Percentiles rank a stretch among this genome's conserved stretches.
Evolutionary conservation across 208 protist genomes (phyloP).

Genomic region (Wallacemonas sp.): DNA sequence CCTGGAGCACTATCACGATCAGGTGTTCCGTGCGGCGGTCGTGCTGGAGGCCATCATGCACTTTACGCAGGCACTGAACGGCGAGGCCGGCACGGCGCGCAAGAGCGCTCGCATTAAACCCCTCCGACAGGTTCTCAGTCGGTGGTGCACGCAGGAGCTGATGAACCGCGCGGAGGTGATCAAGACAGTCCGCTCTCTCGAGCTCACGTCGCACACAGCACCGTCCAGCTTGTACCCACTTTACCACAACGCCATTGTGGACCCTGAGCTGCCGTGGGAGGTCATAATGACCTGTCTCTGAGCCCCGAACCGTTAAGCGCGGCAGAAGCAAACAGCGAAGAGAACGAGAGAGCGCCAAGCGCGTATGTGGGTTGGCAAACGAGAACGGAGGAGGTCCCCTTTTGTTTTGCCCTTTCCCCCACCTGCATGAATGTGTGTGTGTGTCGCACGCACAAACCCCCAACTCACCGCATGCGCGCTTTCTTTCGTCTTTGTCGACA

Average conservation of each 20-base stretch:
- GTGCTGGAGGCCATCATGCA: conserved; percentile 77
- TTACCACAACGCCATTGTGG: conserved; percentile 44
- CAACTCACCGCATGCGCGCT: too few relatives aligned
- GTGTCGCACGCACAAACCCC: neutral
- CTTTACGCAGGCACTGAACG: conserved; percentile 40
- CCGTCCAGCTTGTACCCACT: conserved; percentile 31
- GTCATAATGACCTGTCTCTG: conserved; percentile 30
- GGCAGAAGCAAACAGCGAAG: too few relatives aligned
- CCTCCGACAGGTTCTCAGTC: conserved; percentile 49
- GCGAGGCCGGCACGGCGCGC: conserved; percentile 8
- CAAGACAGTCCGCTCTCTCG: conserved; percentile 35
- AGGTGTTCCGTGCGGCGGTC: conserved; percentile 52
- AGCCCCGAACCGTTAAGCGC: too few relatives aligned
- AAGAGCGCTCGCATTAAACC: conserved; percentile 36
- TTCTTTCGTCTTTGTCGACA: too few relatives aligned
- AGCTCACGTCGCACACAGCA: conserved; percentile 11
- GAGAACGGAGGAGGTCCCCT: neutral
- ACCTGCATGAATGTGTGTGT: neutral
- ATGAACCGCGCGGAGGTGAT: conserved; percentile 37
- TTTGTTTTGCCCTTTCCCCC: too few relatives aligned
- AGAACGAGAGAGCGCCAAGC: too few relatives aligned
- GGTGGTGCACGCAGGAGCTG: conserved; percentile 48
- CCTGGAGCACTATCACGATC: conserved; percentile 22
- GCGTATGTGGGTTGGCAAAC: too few relatives aligned
- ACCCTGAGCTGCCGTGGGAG: conserved; percentile 34